These are phyloP conservation scores for Alternaria conjuncta DNA, from an alignment of 2,329 filamentous ascomycete genomes.

Conservation along the genomic window DNA sequence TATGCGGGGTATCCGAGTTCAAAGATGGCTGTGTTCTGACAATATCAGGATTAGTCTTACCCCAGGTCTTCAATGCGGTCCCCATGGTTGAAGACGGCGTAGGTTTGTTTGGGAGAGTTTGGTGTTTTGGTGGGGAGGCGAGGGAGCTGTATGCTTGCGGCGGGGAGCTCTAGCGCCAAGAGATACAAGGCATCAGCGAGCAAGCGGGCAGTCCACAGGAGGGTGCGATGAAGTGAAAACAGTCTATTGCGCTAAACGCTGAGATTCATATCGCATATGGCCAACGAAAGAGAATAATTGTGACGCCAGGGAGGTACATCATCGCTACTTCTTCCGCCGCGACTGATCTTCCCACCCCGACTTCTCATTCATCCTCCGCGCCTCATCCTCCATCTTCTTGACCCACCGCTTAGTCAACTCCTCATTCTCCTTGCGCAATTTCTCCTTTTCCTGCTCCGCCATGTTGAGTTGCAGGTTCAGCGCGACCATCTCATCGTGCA, in stretches of 20 bases:
- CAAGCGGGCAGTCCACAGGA: background rate
- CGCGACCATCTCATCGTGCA: constrained; percentile 92
- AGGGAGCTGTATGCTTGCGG: constrained; percentile 14
- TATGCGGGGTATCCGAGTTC: constrained; percentile 14
- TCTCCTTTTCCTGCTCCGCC: constrained; percentile 76
- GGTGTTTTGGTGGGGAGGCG: constrained; percentile 17
- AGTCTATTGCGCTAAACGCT: background rate
- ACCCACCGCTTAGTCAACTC: constrained; percentile 92
- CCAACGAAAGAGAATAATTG: background rate
- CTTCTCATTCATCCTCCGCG: constrained; percentile 77
- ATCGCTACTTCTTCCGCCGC: constrained; percentile 19
- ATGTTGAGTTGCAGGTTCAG: constrained; percentile 88
- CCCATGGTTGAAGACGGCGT: constrained; percentile 33
- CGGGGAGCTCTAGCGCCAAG: constrained; percentile 40
- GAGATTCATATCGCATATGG: background rate
- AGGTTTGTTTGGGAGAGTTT: constrained; percentile 7
- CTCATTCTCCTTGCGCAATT: constrained; percentile 81
- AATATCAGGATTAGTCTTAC: constrained; percentile 19
- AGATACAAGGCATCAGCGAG: constrained; percentile 32
- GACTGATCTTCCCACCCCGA: constrained; percentile 37
- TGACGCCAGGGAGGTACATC: background rate
- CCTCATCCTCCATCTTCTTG: constrained; percentile 83
- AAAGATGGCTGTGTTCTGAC: too few species aligned
- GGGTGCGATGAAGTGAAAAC: background rate
- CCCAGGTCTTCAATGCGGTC: constrained; percentile 47